A percentile compares a stretch with the other conserved stretches of the same genome.
Evolutionary conservation across 306 rosid genomes (phyloP).

Genomic region (Rosa persica): DNA sequence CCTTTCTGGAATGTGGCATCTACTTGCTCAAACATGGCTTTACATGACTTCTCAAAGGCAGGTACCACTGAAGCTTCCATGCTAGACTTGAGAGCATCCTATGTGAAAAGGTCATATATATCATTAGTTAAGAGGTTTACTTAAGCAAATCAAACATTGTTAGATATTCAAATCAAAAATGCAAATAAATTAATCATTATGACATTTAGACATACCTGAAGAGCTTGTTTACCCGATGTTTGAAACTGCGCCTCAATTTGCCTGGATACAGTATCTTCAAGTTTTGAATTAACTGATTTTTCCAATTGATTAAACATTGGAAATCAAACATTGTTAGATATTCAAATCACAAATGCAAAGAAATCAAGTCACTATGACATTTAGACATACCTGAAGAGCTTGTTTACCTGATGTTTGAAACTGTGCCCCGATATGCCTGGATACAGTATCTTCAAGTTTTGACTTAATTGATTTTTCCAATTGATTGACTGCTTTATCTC

Average conservation of each 20-base stretch:
- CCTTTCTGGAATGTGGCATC: constrained; percentile 95
- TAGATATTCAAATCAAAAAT: not conserved
- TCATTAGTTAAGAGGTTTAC: constrained; percentile 12
- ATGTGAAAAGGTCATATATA: constrained; percentile 24
- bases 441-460: constrained; percentile 90
- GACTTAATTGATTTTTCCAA: constrained; percentile 81
- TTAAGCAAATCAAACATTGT: not conserved
- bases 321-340: not conserved
- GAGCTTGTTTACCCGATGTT: constrained; percentile 91
- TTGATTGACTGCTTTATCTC: constrained; percentile 89
- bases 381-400: constrained; percentile 73
- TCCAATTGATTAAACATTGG: constrained; percentile 67
- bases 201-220: constrained; percentile 55
- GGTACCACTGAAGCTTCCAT: constrained; percentile 80
- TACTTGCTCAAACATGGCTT: constrained; percentile 94
- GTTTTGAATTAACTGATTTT: constrained; percentile 77
- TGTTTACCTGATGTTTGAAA: constrained; percentile 96
- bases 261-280: constrained; percentile 95
- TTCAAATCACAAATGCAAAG: not conserved
- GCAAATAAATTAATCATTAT: constrained; percentile 15
- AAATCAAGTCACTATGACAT: constrained; percentile 23
- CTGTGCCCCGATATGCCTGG: constrained; percentile 95
- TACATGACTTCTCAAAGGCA: constrained; percentile 92
- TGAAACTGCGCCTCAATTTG: constrained; percentile 97
- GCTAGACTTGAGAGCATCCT: constrained; percentile 83